A percentile compares a stretch with the other conserved stretches of the same genome.
phyloP scores from a whole-genome alignment of 805 yeast genomes.

The Zygosaccharomyces bisporus region DNA sequence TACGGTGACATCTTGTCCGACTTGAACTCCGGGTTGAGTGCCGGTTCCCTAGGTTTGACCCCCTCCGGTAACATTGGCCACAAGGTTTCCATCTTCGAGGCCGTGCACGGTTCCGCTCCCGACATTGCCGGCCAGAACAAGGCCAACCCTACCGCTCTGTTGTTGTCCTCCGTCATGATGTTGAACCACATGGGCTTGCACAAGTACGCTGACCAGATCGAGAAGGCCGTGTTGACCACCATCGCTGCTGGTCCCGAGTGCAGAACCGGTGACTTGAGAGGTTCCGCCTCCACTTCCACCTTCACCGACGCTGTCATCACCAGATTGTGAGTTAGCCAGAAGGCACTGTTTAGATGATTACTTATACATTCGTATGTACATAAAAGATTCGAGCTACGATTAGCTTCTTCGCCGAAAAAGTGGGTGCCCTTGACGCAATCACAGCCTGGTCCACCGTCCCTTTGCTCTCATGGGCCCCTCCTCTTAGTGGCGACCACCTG shows the following conservation, averaged over 20 bases:
- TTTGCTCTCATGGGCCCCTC: neutral
- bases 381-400: slow-evolving; percentile 2
- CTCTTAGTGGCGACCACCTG: neutral
- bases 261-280: slow-evolving; percentile 93
- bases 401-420: too few relatives aligned
- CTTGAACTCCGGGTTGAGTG: slow-evolving; percentile 86
- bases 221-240: slow-evolving; percentile 77
- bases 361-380: slow-evolving; percentile 9
- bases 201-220: slow-evolving; percentile 77
- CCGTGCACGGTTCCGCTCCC: slow-evolving; percentile 99
- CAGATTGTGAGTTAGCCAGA: slow-evolving; percentile 31
- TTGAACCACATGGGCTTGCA: slow-evolving; percentile 95
- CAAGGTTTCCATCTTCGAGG: slow-evolving; percentile 96
- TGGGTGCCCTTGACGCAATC: too few relatives aligned
- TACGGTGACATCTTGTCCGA: slow-evolving; percentile 99
- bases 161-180: slow-evolving; percentile 97
- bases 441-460: neutral
- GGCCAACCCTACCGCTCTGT: slow-evolving; percentile 97
- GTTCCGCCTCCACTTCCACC: slow-evolving; percentile 81
- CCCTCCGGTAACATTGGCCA: slow-evolving; percentile 99
- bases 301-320: slow-evolving; percentile 90
- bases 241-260: slow-evolving; percentile 94
- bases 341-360: slow-evolving; percentile 1
- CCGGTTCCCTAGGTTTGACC: slow-evolving; percentile 98
- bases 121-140: slow-evolving; percentile 98